These are phyloP conservation scores for Auxenochlorella protothecoides DNA, from an alignment of 139 green algal species.

Conservation along the genomic window DNA sequence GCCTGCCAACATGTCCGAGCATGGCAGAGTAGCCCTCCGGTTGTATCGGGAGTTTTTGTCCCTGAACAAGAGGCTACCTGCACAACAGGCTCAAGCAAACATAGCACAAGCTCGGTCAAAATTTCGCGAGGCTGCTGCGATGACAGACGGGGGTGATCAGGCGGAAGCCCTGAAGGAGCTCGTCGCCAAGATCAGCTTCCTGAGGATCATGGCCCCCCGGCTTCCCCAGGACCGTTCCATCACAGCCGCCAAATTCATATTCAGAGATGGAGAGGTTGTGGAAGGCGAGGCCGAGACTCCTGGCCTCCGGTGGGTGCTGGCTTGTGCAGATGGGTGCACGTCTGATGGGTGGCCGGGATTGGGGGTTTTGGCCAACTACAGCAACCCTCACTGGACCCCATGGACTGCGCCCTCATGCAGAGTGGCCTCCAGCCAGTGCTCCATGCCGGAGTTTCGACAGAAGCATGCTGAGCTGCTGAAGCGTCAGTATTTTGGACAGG, in stretches of 20 bases:
- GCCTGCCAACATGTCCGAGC: too few species aligned
- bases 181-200: slow-evolving; percentile 39
- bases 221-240: slow-evolving; percentile 13
- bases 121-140: slow-evolving; percentile 17
- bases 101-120: slow-evolving; percentile 16
- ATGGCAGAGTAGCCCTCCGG: background rate
- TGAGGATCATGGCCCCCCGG: slow-evolving; percentile 39
- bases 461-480: slow-evolving; percentile 43
- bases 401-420: slow-evolving; percentile 20
- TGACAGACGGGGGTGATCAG: slow-evolving; percentile 14
- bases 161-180: slow-evolving; percentile 43
- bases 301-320: slow-evolving; percentile 11
- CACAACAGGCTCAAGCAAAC: background rate
- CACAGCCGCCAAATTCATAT: slow-evolving; percentile 25
- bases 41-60: slow-evolving; percentile 40
- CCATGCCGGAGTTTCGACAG: slow-evolving; percentile 42
- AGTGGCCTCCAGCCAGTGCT: slow-evolving; percentile 50
- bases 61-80: slow-evolving; percentile 31
- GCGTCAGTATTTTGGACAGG: slow-evolving; percentile 50
- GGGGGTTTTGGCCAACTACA: too few species aligned
- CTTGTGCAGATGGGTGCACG: background rate
- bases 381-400: too few species aligned
- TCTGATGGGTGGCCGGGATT: too few species aligned
- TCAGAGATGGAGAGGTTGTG: slow-evolving; percentile 46
- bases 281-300: slow-evolving; percentile 7